phyloP scores from a whole-genome alignment of 192 early-diverging fungal species.

The Backusella circina region DNA sequence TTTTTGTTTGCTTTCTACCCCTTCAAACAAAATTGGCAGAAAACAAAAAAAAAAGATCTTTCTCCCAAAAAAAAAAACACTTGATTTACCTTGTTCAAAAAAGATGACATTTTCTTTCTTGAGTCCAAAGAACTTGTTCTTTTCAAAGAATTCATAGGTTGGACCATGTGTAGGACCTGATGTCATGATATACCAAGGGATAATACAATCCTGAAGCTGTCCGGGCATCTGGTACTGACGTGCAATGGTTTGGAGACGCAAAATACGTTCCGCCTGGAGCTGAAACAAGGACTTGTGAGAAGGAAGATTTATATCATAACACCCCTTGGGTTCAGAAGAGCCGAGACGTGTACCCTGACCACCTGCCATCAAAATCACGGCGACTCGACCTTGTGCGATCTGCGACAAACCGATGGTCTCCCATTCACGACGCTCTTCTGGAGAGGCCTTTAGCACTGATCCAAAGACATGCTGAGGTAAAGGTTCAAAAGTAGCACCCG shows the following conservation, averaged over 20 bases:
- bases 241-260: conserved; percentile 71
- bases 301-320: conserved; percentile 91
- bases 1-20: background rate
- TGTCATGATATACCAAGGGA: conserved; percentile 99
- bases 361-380: conserved; percentile 91
- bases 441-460: conserved; percentile 56
- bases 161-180: conserved; percentile 86
- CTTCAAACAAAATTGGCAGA: background rate
- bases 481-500: conserved; percentile 56
- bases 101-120: conserved; percentile 81
- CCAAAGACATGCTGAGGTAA: conserved; percentile 69
- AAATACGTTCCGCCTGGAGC: conserved; percentile 93
- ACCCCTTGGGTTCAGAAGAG: conserved; percentile 85
- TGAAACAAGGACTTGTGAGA: conserved; percentile 89
- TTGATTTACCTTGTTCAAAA: conserved; percentile 81
- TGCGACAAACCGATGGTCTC: conserved; percentile 66
- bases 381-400: conserved; percentile 88
- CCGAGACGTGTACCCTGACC: conserved; percentile 86
- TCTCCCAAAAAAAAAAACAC: background rate
- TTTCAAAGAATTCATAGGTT: conserved; percentile 76
- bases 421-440: conserved; percentile 63
- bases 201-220: conserved; percentile 49
- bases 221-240: conserved; percentile 23
- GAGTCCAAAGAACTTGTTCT: conserved; percentile 88
- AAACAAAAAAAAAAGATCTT: background rate